Evolutionary conservation across 1,139 yeast genomes (phyloP).

Genomic region (Suhomyces maxii): DNA sequence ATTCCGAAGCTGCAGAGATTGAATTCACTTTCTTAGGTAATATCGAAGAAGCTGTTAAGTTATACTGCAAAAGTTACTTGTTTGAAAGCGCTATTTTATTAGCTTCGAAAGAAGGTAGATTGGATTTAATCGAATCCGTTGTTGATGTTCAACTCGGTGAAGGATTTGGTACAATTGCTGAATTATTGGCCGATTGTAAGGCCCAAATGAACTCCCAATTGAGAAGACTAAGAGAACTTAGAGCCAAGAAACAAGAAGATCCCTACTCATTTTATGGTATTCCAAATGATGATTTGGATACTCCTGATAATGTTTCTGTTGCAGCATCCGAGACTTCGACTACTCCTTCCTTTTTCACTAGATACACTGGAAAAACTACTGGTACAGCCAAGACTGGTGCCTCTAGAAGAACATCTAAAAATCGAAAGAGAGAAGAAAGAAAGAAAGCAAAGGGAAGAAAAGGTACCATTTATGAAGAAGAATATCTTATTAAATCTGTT

Average conservation of each 20-base stretch:
- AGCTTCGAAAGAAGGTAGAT: conserved; percentile 44
- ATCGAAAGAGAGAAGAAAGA: conserved; percentile 91
- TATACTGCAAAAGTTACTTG: conserved; percentile 73
- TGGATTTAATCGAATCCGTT: conserved; percentile 53
- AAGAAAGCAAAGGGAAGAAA: conserved; percentile 96
- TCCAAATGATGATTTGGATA: conserved; percentile 60
- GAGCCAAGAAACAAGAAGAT: conserved; percentile 78
- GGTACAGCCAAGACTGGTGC: conserved; percentile 98
- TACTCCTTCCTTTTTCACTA: conserved; percentile 87
- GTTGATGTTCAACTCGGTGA: conserved; percentile 79
- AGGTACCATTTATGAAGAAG: conserved; percentile 97
- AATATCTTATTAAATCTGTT: conserved; percentile 82
- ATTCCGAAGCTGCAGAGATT: conserved; percentile 82
- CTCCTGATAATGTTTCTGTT: conserved; percentile 90
- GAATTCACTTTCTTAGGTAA: conserved; percentile 62
- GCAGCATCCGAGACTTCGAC: conserved; percentile 95
- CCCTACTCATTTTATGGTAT: conserved; percentile 83
- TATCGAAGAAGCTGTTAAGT: conserved; percentile 59
- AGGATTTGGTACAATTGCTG: conserved; percentile 85
- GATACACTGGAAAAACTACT: conserved; percentile 92
- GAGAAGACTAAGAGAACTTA: conserved; percentile 76
- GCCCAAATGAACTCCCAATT: conserved; percentile 83
- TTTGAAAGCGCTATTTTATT: conserved; percentile 77
- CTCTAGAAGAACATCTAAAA: conserved; percentile 86
- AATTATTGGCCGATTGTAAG: conserved; percentile 86